phyloP scores from a whole-genome alignment of 2,329 filamentous ascomycete genomes.

The Fusarium multiceps region DNA sequence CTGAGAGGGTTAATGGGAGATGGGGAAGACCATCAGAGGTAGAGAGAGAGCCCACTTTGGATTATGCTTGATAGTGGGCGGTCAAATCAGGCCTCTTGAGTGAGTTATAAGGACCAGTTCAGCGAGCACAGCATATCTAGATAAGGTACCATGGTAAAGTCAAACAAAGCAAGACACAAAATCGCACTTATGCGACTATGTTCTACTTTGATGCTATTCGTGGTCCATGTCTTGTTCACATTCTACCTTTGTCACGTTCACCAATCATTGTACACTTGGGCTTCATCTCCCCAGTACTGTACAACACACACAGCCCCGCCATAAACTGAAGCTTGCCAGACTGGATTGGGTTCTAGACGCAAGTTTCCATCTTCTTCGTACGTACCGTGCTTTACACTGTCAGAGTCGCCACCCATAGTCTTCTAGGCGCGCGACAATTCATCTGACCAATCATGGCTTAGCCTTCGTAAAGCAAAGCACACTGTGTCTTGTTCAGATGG shows the following conservation, averaged over 20 bases:
- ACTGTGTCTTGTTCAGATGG: constrained; percentile 19
- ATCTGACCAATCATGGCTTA: constrained; percentile 17
- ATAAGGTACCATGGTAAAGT: not conserved
- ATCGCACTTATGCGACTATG: not conserved
- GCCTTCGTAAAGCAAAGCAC: not conserved
- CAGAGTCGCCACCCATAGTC: not conserved
- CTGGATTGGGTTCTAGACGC: constrained; percentile 14
- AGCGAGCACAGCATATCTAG: not conserved
- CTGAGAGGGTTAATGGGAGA: constrained; percentile 22
- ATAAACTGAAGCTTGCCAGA: not conserved
- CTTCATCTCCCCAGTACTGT: constrained; percentile 10
- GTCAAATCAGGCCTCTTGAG: constrained; percentile 24
- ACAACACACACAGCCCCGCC: constrained; percentile 21
- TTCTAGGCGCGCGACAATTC: not conserved
- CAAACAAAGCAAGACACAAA: not conserved
- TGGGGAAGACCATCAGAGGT: constrained; percentile 10
- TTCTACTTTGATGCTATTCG: not conserved
- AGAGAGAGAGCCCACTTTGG: constrained; percentile 25
- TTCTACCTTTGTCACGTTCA: not conserved
- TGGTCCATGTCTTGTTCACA: not conserved
- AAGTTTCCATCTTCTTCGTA: not conserved
- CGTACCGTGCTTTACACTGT: constrained; percentile 27
- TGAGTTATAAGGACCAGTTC: constrained; percentile 8
- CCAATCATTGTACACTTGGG: not conserved
- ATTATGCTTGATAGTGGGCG: constrained; percentile 11